Evolutionary conservation across 139 green algal genomes (phyloP), one percentile per base, ranked within the genome.

Genomic region (Ulvella scutata): DNA sequence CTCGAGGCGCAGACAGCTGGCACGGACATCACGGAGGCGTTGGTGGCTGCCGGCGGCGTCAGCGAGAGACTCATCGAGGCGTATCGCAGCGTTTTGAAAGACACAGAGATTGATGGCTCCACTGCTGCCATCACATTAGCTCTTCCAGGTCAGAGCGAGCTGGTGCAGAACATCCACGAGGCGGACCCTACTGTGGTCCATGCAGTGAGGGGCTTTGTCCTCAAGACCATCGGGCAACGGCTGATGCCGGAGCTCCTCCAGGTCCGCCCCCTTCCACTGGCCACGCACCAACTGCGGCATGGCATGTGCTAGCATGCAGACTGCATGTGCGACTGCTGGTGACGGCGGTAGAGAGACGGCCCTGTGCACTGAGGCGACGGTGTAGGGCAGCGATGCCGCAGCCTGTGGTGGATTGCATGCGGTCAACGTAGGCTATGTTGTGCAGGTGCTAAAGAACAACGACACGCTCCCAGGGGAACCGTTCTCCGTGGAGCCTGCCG

Each of bases 1-100:
- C 37, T 74, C 1, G 80, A 79, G 0, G 78, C 37, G 7, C n/a
- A 26, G 13, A 26, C 13, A n/a, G 31, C 51, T 10, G 33, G 21
- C 40, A 20, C n/a, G 13, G 51, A 67, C 51, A n/a, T 67, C n/a
- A 37, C 75, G 26, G 60, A 20, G 20, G 26, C 43, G 9, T 72
- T 89, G 43, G 77, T 74, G 33, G 82, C 75, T 3, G 85, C 86
- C 3, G 88, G 90, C 21, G 87, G 85, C 31, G 87, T 94, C n/a
- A 74, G 80, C 3, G 37, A 81, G 0, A 75, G 37, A 3, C 74
- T 96, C 38, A 85, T 91, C 28, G 72, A 79, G 17, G 90, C 88
- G 6, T 90, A 67, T 26, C 9, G 51, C 9, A 67, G 51, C 51
- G 33, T 89, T 79, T 78, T 79, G 10, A 62, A 37, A 13, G 44